phyloP scores from a whole-genome alignment of 2,329 filamentous ascomycete species.

The Botryotinia convoluta region DNA sequence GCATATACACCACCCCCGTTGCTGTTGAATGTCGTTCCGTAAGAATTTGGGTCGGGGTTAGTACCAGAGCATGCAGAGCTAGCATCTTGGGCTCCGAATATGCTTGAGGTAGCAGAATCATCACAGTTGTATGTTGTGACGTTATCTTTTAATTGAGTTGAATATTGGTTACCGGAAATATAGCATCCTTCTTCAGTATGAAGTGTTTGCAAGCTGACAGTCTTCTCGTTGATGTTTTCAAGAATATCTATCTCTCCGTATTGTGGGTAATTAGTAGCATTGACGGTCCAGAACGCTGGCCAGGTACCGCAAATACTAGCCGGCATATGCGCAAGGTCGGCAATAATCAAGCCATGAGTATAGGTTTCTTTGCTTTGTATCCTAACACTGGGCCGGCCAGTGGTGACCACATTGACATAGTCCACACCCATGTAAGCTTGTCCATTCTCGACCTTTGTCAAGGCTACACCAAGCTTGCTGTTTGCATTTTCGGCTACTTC shows the following conservation, averaged over 20 bases:
- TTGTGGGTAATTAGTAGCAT: constrained; percentile 56
- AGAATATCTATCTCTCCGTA: constrained; percentile 64
- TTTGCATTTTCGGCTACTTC: constrained; percentile 50
- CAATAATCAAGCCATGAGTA: constrained; percentile 64
- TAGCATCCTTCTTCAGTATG: constrained; percentile 53
- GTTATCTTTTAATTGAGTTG: not conserved
- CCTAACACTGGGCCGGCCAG: constrained; percentile 63
- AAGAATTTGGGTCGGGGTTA: constrained; percentile 45
- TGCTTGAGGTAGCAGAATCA: constrained; percentile 31
- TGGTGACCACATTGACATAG: constrained; percentile 50
- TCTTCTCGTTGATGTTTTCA: constrained; percentile 63
- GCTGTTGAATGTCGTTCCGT: constrained; percentile 61
- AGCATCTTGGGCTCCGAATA: constrained; percentile 42
- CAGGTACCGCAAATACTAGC: constrained; percentile 70
- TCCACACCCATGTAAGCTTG: constrained; percentile 69
- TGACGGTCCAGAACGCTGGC: constrained; percentile 62
- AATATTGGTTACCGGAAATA: constrained; percentile 34
- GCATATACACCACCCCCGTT: constrained; percentile 65
- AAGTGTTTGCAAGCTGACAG: constrained; percentile 58
- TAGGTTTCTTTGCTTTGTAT: constrained; percentile 62
- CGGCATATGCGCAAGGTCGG: constrained; percentile 64
- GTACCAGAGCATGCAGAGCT: constrained; percentile 30
- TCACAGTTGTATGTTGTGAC: constrained; percentile 30
- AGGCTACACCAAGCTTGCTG: constrained; percentile 27
- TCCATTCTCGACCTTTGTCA: constrained; percentile 53